Conservation (phyloP, 192 early-diverging fungal genomes). For the Entomortierella chlamydospora region DNA sequence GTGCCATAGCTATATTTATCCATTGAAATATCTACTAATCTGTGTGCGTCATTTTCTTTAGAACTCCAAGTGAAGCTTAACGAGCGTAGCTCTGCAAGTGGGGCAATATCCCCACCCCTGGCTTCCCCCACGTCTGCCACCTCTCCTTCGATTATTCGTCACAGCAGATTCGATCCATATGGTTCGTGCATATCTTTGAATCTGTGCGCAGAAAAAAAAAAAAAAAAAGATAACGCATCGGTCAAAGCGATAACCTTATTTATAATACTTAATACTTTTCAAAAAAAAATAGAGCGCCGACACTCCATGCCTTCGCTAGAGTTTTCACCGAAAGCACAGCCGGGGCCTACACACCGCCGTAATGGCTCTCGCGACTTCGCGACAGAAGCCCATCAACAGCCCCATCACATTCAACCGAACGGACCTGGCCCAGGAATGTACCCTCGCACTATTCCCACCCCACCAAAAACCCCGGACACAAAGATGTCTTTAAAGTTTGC, state of each 20-base stretch:
- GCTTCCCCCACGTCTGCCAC: slow-evolving; percentile 40
- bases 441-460: slow-evolving; percentile 39
- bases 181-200: slow-evolving; percentile 16
- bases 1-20: neutral
- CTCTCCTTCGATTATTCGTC: slow-evolving; percentile 26
- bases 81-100: slow-evolving; percentile 21
- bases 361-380: slow-evolving; percentile 42
- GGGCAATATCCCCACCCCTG: slow-evolving; percentile 37
- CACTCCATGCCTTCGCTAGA: slow-evolving; percentile 52
- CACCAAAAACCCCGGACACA: slow-evolving; percentile 49
- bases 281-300: slow-evolving; percentile 22
- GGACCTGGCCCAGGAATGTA: slow-evolving; percentile 17
- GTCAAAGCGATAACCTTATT: slow-evolving; percentile 8
- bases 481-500: slow-evolving; percentile 37
- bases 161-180: slow-evolving; percentile 48
- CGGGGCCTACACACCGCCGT: slow-evolving; percentile 10
- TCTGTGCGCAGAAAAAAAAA: neutral
- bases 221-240: neutral
- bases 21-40: neutral
- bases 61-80: slow-evolving; percentile 39
- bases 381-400: slow-evolving; percentile 2
- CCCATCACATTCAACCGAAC: slow-evolving; percentile 24
- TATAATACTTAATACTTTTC: too few relatives aligned
- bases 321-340: slow-evolving; percentile 48
- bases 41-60: neutral